phyloP scores from a whole-genome alignment of 2,329 filamentous ascomycete species.

The Aspergillus proliferans region DNA sequence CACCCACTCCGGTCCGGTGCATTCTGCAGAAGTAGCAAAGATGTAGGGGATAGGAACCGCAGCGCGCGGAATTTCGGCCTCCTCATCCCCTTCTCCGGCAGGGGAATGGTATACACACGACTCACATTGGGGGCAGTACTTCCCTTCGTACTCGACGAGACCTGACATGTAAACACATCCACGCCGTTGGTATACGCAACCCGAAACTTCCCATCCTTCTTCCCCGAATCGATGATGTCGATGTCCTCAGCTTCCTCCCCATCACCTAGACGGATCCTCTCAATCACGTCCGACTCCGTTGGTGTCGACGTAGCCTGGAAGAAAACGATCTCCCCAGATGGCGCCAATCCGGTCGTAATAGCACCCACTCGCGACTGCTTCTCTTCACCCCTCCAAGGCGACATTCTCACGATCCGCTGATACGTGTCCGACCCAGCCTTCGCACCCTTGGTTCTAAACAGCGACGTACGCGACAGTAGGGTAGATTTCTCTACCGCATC shows the following conservation, averaged over 20 bases:
- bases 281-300: constrained; percentile 47
- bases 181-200: constrained; percentile 74
- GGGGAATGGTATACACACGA: constrained; percentile 37
- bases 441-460: constrained; percentile 41
- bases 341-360: constrained; percentile 70
- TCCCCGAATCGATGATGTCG: constrained; percentile 29
- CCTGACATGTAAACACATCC: constrained; percentile 63
- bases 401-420: constrained; percentile 54
- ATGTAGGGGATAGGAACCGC: constrained; percentile 49
- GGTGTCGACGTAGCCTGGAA: constrained; percentile 62
- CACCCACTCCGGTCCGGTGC: constrained; percentile 49
- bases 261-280: constrained; percentile 46
- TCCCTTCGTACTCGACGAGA: constrained; percentile 46
- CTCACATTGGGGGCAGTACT: constrained; percentile 32
- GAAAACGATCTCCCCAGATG: constrained; percentile 69
- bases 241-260: constrained; percentile 48
- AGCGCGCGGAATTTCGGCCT: constrained; percentile 51
- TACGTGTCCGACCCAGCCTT: constrained; percentile 47
- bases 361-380: constrained; percentile 63
- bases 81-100: constrained; percentile 26
- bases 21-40: constrained; percentile 53
- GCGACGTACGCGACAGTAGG: constrained; percentile 44
- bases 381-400: constrained; percentile 45
- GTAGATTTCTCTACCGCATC: constrained; percentile 33
- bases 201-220: constrained; percentile 48